Evolutionary conservation across 2,329 filamentous ascomycete species (phyloP).

Genomic region (Rhytidhysteron rufulum): DNA sequence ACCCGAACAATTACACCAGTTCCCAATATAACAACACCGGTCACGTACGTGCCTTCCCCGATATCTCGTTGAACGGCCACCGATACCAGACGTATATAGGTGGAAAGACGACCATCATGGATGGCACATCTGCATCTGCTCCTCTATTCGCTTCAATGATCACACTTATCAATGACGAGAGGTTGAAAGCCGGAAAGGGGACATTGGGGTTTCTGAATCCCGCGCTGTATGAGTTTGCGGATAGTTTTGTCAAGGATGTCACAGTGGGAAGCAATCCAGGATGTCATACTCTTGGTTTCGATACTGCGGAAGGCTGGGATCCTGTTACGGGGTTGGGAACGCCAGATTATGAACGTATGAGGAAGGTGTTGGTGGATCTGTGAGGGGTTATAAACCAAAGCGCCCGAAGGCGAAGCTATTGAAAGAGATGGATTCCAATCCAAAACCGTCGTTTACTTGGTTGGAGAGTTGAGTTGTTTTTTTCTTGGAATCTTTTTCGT

Average conservation of each 20-base stretch:
- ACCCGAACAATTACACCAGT: conserved; percentile 12
- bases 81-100: conserved; percentile 36
- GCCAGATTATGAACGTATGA: conserved; percentile 1
- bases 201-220: conserved; percentile 42
- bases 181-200: conserved; percentile 32
- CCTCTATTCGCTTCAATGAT: conserved; percentile 49
- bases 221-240: conserved; percentile 42
- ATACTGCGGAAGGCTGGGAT: conserved; percentile 16
- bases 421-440: too few species aligned
- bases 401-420: too few species aligned
- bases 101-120: conserved; percentile 41
- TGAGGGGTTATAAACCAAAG: too few species aligned
- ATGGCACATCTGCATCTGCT: conserved; percentile 50
- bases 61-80: conserved; percentile 35
- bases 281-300: conserved; percentile 14
- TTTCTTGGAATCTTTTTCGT: too few species aligned
- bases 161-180: conserved; percentile 44
- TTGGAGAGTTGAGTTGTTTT: too few species aligned
- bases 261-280: conserved; percentile 14
- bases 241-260: conserved; percentile 20
- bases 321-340: conserved; percentile 12
- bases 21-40: conserved; percentile 30
- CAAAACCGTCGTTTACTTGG: too few species aligned
- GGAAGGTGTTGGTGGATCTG: conserved; percentile 1
- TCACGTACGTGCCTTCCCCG: conserved; percentile 42